Evolutionary conservation across 2,329 filamentous ascomycete genomes (phyloP).

Genomic region (Cladosporium cucumerinum): DNA sequence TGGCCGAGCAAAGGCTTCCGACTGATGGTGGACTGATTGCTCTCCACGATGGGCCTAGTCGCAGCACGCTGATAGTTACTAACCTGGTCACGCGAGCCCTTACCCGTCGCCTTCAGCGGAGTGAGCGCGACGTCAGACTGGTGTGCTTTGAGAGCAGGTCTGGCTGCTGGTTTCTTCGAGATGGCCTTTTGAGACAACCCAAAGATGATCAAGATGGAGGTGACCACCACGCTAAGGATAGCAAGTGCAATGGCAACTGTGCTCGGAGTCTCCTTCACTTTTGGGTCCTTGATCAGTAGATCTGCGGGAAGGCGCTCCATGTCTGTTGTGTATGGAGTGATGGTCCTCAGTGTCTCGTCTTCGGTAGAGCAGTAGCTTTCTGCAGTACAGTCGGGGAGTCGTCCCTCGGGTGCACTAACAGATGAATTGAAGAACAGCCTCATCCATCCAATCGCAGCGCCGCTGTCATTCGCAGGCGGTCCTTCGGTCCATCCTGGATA

Average conservation of each 20-base stretch:
- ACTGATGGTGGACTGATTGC: slow-evolving; percentile 15
- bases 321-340: slow-evolving; percentile 17
- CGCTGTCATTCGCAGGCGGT: slow-evolving; percentile 40
- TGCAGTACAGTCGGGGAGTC: slow-evolving; percentile 17
- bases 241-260: slow-evolving; percentile 12
- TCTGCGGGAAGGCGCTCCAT: slow-evolving; percentile 11
- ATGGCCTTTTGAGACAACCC: slow-evolving; percentile 9
- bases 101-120: background rate
- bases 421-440: slow-evolving; percentile 53
- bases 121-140: slow-evolving; percentile 12
- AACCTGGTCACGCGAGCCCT: background rate
- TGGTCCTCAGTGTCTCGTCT: slow-evolving; percentile 27
- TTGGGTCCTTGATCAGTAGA: background rate
- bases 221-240: slow-evolving; percentile 10
- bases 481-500: slow-evolving; percentile 45
- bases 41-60: background rate
- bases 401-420: slow-evolving; percentile 32
- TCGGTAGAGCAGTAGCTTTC: slow-evolving; percentile 26
- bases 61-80: background rate
- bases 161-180: slow-evolving; percentile 2
- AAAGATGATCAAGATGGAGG: slow-evolving; percentile 8
- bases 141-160: slow-evolving; percentile 11
- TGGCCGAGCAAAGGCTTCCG: slow-evolving; percentile 16
- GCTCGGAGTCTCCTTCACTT: slow-evolving; percentile 4
- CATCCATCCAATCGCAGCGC: slow-evolving; percentile 45